Evolutionary conservation across 768 basidiomycete species (phyloP).

Genomic region (Grammothele lineata): DNA sequence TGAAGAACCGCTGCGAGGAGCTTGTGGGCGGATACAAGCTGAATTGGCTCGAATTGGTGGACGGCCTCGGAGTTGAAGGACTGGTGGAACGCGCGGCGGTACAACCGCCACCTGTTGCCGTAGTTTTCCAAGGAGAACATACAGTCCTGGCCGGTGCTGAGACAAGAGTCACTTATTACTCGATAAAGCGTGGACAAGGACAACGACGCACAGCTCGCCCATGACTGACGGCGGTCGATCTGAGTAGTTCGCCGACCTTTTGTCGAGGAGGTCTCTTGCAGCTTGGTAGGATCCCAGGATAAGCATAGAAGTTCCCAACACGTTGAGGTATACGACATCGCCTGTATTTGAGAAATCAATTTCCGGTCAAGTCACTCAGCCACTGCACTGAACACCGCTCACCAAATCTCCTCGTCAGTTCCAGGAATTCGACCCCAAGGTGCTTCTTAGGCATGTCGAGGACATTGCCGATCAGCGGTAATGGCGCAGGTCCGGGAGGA

Average conservation of each 20-base stretch:
- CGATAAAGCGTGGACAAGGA: not conserved
- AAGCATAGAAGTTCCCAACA: conserved; percentile 14
- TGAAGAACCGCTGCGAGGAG: conserved; percentile 2
- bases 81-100: conserved; percentile 11
- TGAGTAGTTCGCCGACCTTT: conserved; percentile 18
- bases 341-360: conserved; percentile 6
- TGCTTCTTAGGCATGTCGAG: conserved; percentile 19
- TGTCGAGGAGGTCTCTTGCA: conserved; percentile 15
- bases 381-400: conserved; percentile 10
- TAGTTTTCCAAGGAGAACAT: conserved; percentile 2
- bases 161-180: not conserved
- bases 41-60: conserved; percentile 2
- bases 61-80: conserved; percentile 6
- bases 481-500: conserved; percentile 21
- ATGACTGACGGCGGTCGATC: conserved; percentile 14
- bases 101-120: conserved; percentile 8
- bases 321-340: conserved; percentile 11
- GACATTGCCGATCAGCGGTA: conserved; percentile 21
- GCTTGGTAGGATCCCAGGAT: conserved; percentile 12
- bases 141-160: not conserved
- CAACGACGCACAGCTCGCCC: not conserved
- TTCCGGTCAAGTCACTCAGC: not conserved
- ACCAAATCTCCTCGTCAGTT: conserved; percentile 22
- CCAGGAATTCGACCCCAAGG: conserved; percentile 15
- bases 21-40: not conserved